phyloP scores from a whole-genome alignment of 2,329 filamentous ascomycete species.

The Exophiala alcalophila region DNA sequence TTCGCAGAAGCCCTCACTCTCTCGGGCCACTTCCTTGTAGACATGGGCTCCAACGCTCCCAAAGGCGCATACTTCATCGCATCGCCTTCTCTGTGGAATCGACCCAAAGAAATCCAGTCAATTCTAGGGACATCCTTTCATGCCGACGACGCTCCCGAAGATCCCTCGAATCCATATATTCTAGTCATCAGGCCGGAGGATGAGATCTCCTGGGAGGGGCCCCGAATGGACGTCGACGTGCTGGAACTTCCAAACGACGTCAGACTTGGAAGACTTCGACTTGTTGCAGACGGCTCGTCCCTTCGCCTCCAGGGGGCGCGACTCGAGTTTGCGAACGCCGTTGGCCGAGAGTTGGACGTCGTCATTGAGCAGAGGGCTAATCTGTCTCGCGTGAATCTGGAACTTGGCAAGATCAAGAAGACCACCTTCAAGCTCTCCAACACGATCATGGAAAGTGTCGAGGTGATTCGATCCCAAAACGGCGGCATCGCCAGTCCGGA shows the following conservation, averaged over 20 bases:
- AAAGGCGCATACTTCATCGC: slow-evolving; percentile 81
- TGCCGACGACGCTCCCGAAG: slow-evolving; percentile 65
- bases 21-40: slow-evolving; percentile 84
- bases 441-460: slow-evolving; percentile 97
- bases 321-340: slow-evolving; percentile 69
- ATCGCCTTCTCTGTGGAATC: slow-evolving; percentile 71
- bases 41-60: slow-evolving; percentile 61
- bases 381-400: slow-evolving; percentile 83
- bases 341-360: slow-evolving; percentile 81
- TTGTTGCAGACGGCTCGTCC: slow-evolving; percentile 85
- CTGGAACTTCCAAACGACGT: slow-evolving; percentile 79
- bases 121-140: slow-evolving; percentile 79
- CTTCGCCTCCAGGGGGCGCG: slow-evolving; percentile 75
- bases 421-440: slow-evolving; percentile 96
- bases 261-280: slow-evolving; percentile 77
- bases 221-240: slow-evolving; percentile 67
- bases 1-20: slow-evolving; percentile 77
- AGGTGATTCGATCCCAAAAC: slow-evolving; percentile 84
- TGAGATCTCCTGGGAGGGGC: slow-evolving; percentile 75
- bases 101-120: slow-evolving; percentile 76
- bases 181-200: slow-evolving; percentile 81
- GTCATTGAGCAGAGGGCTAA: slow-evolving; percentile 91
- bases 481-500: slow-evolving; percentile 84
- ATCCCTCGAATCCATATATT: slow-evolving; percentile 77
- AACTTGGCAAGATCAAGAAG: slow-evolving; percentile 90